These are phyloP conservation scores for Carex cristatella DNA, from an alignment of 176 grass and related monocot species.

Conservation along the genomic window DNA sequence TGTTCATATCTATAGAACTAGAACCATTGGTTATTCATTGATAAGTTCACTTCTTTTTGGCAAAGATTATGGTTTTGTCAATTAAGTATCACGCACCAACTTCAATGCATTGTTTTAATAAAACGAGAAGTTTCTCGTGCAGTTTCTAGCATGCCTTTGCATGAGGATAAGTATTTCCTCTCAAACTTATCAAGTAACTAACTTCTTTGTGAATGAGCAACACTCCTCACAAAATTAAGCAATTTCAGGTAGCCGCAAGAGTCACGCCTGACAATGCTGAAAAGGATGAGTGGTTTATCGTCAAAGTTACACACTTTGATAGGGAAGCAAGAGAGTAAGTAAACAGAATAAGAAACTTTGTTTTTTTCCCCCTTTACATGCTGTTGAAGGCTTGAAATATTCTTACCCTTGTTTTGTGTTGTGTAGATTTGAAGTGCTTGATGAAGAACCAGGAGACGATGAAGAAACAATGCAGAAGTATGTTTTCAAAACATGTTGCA, in stretches of 20 bases:
- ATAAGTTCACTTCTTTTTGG: not conserved
- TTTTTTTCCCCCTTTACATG: not conserved
- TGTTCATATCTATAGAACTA: conserved; percentile 3
- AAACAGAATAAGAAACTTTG: not conserved
- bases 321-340: conserved; percentile 96
- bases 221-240: not conserved
- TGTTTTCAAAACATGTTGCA: not conserved
- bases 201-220: not conserved
- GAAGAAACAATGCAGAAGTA: conserved; percentile 91
- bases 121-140: not conserved
- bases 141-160: not conserved
- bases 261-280: conserved; percentile 73
- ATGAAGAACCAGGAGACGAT: conserved; percentile 96
- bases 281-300: conserved; percentile 93
- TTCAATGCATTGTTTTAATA: not conserved
- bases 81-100: not conserved
- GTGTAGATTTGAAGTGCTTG: conserved; percentile 84
- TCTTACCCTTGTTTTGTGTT: conserved; percentile 27
- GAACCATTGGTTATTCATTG: not conserved
- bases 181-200: not conserved
- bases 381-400: not conserved
- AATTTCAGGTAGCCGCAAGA: conserved; percentile 92
- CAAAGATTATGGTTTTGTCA: not conserved
- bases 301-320: conserved; percentile 92
- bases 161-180: not conserved